phyloP scores from a whole-genome alignment of 352 stramenopile species.

The Phytopythium delawarense region DNA sequence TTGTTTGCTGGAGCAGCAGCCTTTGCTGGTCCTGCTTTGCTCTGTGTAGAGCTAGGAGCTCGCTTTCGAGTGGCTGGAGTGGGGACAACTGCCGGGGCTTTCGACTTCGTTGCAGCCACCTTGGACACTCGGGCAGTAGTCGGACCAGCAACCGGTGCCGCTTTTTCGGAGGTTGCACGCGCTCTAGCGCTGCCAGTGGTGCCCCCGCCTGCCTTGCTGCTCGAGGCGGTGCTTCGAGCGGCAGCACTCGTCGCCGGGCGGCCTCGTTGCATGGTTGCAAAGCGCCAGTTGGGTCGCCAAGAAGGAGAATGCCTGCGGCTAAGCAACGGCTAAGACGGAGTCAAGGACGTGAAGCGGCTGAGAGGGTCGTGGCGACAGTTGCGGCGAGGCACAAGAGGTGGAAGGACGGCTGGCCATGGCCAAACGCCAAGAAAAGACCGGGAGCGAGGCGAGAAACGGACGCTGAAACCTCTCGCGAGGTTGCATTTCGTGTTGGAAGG shows the following conservation, averaged over 20 bases:
- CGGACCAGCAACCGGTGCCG: not conserved
- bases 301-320: not conserved
- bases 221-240: not conserved
- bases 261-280: slow-evolving; percentile 1
- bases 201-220: not conserved
- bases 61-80: not conserved
- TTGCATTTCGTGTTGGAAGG: not conserved
- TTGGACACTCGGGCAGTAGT: not conserved
- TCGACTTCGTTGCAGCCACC: not conserved
- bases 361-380: not conserved
- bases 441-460: slow-evolving; percentile 4
- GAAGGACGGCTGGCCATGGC: not conserved
- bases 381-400: not conserved
- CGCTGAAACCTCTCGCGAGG: not conserved
- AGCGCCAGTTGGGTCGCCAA: not conserved
- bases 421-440: slow-evolving; percentile 3
- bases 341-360: not conserved
- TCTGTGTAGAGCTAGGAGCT: not conserved
- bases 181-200: not conserved
- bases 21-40: not conserved
- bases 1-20: not conserved
- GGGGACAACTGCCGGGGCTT: not conserved
- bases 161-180: not conserved
- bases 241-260: not conserved
- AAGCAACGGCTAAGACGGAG: not conserved